Base-by-base conservation (phyloP, 1,284 basidiomycete species). In the Lignosus rhinocerotis region DNA sequence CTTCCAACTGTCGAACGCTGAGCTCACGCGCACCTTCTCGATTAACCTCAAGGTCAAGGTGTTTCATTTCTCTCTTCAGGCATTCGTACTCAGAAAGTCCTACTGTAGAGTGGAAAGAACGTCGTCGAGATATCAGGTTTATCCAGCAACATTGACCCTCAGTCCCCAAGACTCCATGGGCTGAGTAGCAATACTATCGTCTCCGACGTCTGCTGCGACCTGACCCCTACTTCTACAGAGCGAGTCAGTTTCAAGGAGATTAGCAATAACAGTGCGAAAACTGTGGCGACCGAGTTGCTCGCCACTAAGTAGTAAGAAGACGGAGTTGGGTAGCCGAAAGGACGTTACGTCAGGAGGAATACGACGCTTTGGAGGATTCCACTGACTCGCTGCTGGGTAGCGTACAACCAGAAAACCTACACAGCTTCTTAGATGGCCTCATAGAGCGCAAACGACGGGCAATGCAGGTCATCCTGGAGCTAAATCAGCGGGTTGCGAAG, bases 91-190 rank as follows among this genome's bases (percentile, higher is more conserved):
- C 12, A 19, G 10, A 4, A 1, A 17, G 7, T 49, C 32, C 44
- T 42, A n/a, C 42, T 58, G 42, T 55, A 84, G 83, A 71, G 72
- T 56, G 83, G 83, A 0, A 76, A 76, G 51, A 84, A 79, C 60
- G 78, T 78, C 61, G 64, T 85, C 51, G 71, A 76, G 51, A 80
- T 85, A 42, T 71, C 64, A 30, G 74, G 74, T 38, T 73, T 86
- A 10, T 73, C 83, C 8, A 76, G 75, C 61, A 72, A 69, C 32
- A 77, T 84, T 48, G 80, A 82, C 60, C 74, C 74, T 0, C 73
- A 82, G 12, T 81, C 80, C 19, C 74, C 79, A 31, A 74, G 82
- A 34, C 75, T 84, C 16, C 78, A 78, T 47, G 80, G 78, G 6
- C 69, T 82, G 16, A 75, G 73, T 17, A 69, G 55, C 1, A 58